Conservation (phyloP, 345 rosid genomes). For the Theobroma cacao region DNA sequence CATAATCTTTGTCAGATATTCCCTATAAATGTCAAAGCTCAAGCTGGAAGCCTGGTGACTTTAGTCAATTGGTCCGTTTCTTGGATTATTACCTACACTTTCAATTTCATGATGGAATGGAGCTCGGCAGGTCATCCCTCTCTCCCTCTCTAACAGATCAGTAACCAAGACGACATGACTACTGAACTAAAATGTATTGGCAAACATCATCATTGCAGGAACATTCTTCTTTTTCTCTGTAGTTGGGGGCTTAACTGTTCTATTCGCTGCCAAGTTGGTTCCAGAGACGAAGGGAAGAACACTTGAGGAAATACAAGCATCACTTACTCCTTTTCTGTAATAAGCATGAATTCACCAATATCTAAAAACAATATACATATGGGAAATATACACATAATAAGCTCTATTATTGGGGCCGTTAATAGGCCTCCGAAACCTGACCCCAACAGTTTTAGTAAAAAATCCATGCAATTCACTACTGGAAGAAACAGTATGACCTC, state of each 20-base stretch:
- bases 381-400: too few relatives aligned
- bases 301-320: slow-evolving; percentile 59
- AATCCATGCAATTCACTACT: too few relatives aligned
- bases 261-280: slow-evolving; percentile 40
- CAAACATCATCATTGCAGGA: slow-evolving; percentile 20
- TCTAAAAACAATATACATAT: background rate
- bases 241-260: slow-evolving; percentile 24
- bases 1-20: slow-evolving; percentile 33
- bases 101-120: slow-evolving; percentile 48
- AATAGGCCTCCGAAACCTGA: too few relatives aligned
- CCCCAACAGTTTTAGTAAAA: too few relatives aligned
- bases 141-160: background rate
- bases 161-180: background rate
- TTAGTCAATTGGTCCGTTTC: slow-evolving; percentile 39
- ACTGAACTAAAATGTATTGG: background rate
- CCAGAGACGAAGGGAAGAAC: slow-evolving; percentile 65
- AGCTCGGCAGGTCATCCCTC: slow-evolving; percentile 34
- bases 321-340: slow-evolving; percentile 23
- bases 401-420: too few relatives aligned
- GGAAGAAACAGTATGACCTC: too few relatives aligned
- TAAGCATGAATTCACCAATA: background rate
- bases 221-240: slow-evolving; percentile 44
- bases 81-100: slow-evolving; percentile 38
- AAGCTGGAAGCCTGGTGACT: slow-evolving; percentile 48
- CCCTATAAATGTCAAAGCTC: slow-evolving; percentile 43